Evolutionary conservation across 805 yeast genomes (phyloP).

Genomic region (Starmerella floricola): DNA sequence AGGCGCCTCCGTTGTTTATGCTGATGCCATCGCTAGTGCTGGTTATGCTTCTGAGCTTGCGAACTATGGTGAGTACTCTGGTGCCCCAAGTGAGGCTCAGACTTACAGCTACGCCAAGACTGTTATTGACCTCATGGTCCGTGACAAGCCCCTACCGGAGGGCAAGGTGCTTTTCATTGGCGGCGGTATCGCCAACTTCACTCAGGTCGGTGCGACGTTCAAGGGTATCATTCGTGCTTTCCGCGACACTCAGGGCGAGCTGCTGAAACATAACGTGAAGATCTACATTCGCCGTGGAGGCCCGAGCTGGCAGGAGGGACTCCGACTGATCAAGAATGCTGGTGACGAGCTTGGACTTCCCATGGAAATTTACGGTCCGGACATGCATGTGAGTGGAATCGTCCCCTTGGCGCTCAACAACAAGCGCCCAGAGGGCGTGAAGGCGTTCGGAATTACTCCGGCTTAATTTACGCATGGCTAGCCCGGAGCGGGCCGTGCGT

Average conservation of each 20-base stretch:
- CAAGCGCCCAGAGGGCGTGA: slow-evolving; percentile 32
- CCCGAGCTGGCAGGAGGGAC: slow-evolving; percentile 40
- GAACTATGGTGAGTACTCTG: slow-evolving; percentile 39
- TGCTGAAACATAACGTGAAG: slow-evolving; percentile 33
- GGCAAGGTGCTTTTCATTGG: slow-evolving; percentile 38
- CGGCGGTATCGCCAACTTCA: slow-evolving; percentile 39
- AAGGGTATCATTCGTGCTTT: slow-evolving; percentile 40
- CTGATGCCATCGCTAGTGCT: slow-evolving; percentile 38
- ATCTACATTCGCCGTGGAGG: slow-evolving; percentile 38
- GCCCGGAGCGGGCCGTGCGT: not conserved
- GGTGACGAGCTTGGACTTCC: slow-evolving; percentile 37
- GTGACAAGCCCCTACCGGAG: slow-evolving; percentile 31
- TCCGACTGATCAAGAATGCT: slow-evolving; percentile 34
- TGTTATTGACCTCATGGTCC: slow-evolving; percentile 36
- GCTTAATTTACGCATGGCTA: no score
- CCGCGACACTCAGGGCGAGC: slow-evolving; percentile 31
- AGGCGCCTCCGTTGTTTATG: slow-evolving; percentile 39
- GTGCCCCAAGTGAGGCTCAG: slow-evolving; percentile 38
- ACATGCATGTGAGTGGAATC: slow-evolving; percentile 38
- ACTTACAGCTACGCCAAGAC: slow-evolving; percentile 39
- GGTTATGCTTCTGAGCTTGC: slow-evolving; percentile 37
- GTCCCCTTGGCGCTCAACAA: slow-evolving; percentile 35
- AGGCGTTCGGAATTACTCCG: slow-evolving; percentile 30
- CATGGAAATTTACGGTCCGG: slow-evolving; percentile 41
- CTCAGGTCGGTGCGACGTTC: slow-evolving; percentile 38